A percentile compares a stretch with the other conserved stretches of the same genome.
These are phyloP conservation scores for Trametes coccinea DNA, from an alignment of 768 basidiomycete genomes.

Conservation along the genomic window DNA sequence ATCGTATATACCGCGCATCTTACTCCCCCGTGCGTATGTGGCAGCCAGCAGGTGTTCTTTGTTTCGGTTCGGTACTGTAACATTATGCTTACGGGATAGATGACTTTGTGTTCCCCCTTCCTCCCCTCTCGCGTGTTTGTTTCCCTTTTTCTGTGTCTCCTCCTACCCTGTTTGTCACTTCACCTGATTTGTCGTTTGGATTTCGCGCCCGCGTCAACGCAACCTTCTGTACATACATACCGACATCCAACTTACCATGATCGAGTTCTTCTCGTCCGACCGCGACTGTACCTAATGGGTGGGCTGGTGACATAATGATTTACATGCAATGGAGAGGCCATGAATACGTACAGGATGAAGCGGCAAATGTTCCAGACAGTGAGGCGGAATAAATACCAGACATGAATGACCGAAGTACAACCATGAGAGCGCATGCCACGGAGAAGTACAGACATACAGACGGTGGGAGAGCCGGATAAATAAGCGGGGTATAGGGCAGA, in stretches of 20 bases:
- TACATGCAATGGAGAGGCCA: background rate
- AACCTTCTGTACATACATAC: conserved; percentile 12
- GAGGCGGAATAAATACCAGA: background rate
- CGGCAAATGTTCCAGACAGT: background rate
- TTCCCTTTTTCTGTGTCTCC: conserved; percentile 1
- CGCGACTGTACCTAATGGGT: background rate
- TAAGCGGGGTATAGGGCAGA: conserved; percentile 1
- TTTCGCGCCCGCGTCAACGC: conserved; percentile 7
- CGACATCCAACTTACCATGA: conserved; percentile 5
- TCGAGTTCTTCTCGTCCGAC: background rate
- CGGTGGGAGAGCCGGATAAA: background rate
- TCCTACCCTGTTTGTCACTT: conserved; percentile 17
- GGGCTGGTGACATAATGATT: conserved; percentile 13
- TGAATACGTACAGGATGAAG: conserved; percentile 7
- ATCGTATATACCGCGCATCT: conserved; percentile 8
- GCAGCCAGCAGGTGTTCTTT: conserved; percentile 7
- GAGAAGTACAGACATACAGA: background rate
- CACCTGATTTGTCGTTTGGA: conserved; percentile 2
- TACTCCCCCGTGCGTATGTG: background rate
- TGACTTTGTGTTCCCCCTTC: conserved; percentile 15
- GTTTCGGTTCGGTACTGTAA: conserved; percentile 28
- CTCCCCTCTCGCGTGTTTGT: conserved; percentile 12
- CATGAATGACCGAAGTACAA: background rate
- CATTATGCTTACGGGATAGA: conserved; percentile 36
- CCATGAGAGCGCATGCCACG: background rate